These are phyloP conservation scores for Suillus decipiens DNA, from an alignment of 768 basidiomycete species.

Conservation along the genomic window DNA sequence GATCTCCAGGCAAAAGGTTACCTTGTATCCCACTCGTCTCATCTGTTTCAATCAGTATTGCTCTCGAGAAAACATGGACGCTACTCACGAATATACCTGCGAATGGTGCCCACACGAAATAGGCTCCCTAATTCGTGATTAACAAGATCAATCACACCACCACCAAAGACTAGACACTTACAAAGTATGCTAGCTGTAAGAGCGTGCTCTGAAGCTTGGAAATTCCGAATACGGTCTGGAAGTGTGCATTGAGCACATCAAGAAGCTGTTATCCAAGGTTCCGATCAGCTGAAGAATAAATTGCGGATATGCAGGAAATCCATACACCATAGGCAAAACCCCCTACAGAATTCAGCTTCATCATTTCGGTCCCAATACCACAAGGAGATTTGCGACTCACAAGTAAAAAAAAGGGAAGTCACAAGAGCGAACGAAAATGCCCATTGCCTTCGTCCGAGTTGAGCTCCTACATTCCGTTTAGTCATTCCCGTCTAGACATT, in stretches of 20 bases:
- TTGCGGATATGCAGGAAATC: constrained; percentile 11
- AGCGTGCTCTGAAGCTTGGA: constrained; percentile 71
- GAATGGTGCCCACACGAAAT: constrained; percentile 59
- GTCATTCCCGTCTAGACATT: not conserved
- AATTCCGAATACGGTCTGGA: constrained; percentile 69
- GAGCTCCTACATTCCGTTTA: constrained; percentile 29
- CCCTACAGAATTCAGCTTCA: constrained; percentile 38
- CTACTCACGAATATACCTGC: constrained; percentile 56
- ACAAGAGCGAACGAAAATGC: constrained; percentile 65
- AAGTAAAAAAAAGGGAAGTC: constrained; percentile 76
- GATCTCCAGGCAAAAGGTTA: constrained; percentile 13
- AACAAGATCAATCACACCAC: not conserved
- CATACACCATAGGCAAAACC: constrained; percentile 69
- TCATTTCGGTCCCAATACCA: not conserved
- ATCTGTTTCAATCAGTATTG: constrained; percentile 40
- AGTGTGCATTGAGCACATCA: constrained; percentile 71
- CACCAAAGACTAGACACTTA: constrained; percentile 27
- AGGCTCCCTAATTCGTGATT: constrained; percentile 47
- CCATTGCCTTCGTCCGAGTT: constrained; percentile 49
- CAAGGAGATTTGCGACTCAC: constrained; percentile 34
- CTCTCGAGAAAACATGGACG: constrained; percentile 1
- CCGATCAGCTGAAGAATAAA: not conserved
- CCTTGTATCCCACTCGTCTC: constrained; percentile 68
- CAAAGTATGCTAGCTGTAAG: constrained; percentile 74
- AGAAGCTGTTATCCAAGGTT: constrained; percentile 46